Base-by-base conservation (phyloP, 257 asterid species). In the Salvia hispanica region DNA sequence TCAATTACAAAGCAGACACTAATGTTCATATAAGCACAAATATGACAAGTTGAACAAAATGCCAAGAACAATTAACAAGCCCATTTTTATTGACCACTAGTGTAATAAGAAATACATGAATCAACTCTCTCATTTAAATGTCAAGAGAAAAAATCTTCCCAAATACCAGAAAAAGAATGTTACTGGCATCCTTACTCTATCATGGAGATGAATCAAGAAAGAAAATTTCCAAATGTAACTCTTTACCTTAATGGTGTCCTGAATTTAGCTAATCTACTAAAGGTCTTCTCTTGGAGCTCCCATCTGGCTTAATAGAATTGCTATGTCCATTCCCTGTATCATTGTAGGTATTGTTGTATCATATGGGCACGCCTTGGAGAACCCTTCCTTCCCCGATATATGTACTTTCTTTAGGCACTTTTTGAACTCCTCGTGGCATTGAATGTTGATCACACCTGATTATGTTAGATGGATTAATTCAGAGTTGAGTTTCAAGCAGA, bases 381-480 rank as follows among this genome's bases (percentile, higher is more conserved):
- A 92, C 33, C 98, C 96, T 7, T 44, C 71, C 78, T 88, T 92
- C 66, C 98, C 93, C 2, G 95, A 83, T 68, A 90, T 85, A 48
- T 83, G 89, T 36, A 90, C 96, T 76, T 78, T 81, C 80, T 71
- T 83, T 72, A 90, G 83, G 81, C 98, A 92, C 70, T 71, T 80
- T 84, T 86, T 92, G 86, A 90, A 92, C 75, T 90, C 85, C 81
- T 84, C 85, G 31, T 92, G 98, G 79, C 98, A 92, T 67, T 84
- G 85, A 8, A 92, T 79, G 73, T 79, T 84, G 12, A 80, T 82
- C 79, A 89, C 39, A 69, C 98, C 96, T 88, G 87, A 57, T 70
- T 65, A 25, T 21, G 50, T 58, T 47, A 54, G 37, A 70, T 31
- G 7, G 40, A 21, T 39, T 42, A 14, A 9, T n/a, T 53, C 47